Percentiles rank a stretch among this genome's conserved stretches.
phyloP scores from a whole-genome alignment of 2,329 filamentous ascomycete genomes.

The Aspergillus nomiae region DNA sequence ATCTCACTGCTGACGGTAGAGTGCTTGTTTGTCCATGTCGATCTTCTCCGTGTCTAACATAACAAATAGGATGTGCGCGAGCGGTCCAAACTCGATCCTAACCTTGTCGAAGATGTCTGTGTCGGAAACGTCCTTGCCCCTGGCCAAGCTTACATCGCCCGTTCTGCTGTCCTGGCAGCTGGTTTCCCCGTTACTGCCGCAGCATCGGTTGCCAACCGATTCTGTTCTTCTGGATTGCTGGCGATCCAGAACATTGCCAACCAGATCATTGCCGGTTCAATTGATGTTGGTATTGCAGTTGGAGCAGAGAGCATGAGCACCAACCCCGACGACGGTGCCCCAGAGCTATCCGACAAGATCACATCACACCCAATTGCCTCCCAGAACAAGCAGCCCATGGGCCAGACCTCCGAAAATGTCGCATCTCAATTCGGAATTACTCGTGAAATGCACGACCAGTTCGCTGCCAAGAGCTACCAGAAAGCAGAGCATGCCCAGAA shows the following conservation, averaged over 20 bases:
- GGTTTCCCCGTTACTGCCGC: conserved; percentile 80
- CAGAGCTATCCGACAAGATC: conserved; percentile 81
- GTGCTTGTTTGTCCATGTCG: neutral
- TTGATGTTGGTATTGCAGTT: conserved; percentile 85
- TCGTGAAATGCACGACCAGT: conserved; percentile 74
- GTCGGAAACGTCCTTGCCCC: conserved; percentile 88
- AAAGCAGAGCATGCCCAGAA: conserved; percentile 82
- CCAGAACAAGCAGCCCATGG: conserved; percentile 95
- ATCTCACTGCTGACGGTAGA: conserved; percentile 41
- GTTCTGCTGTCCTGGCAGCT: conserved; percentile 80
- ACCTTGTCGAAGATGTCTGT: conserved; percentile 83
- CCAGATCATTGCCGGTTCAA: conserved; percentile 84
- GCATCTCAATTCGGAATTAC: conserved; percentile 73
- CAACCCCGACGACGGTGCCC: conserved; percentile 78
- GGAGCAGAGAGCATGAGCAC: conserved; percentile 92
- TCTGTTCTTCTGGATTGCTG: conserved; percentile 87
- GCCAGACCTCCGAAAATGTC: conserved; percentile 88
- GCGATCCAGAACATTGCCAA: conserved; percentile 90
- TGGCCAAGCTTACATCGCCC: conserved; percentile 84
- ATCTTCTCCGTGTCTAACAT: neutral
- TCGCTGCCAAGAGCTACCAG: conserved; percentile 81
- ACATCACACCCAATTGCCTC: conserved; percentile 73
- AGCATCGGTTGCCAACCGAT: conserved; percentile 81
- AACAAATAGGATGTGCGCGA: conserved; percentile 64
- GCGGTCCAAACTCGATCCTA: conserved; percentile 82